Evolutionary conservation across 2,329 filamentous ascomycete genomes (phyloP), one percentile per base, ranked within the genome.

Genomic region (Shiraia bambusicola): DNA sequence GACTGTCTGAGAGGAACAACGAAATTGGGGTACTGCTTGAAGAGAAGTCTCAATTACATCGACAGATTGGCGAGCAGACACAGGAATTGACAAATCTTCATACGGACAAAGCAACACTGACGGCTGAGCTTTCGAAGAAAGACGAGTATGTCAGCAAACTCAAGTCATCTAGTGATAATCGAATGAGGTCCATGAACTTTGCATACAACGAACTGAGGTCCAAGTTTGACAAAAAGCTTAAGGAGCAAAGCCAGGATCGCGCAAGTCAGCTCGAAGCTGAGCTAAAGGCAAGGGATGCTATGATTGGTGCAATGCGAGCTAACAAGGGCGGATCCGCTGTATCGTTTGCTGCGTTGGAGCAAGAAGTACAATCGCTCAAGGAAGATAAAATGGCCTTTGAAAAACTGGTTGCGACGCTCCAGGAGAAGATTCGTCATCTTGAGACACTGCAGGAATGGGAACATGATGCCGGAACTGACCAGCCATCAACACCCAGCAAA

Each of bases 331-430:
- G 61, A 2, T 63, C 63, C 10, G 51, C 50, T 2, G 36, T 44
- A 1, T 58, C 57, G 2, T 54, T 65, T 13, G 45, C 54, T 10
- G 54, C 54, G 2, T 37, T 69, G 3, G 61, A 67, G 47, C 40
- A 50, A 13, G 65, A 69, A 38, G 46, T 69, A 8, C 41, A 42
- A 2, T 40, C 50, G 2, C 38, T 69, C 13, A 47, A 51, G 11
- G 58, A 66, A 31, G 60, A 57, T 27, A 69, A 69, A 40, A 54
- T 52, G 12, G 47, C 56, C 0, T 67, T 69, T 10, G 55, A 63
- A 37, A 43, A 48, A 3, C 46, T 69, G 22, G 58, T 69, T 4
- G 45, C 50, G 7, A 59, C 49, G 6, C 50, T 69, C 1, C 52
- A 65, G 32, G 56, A 65, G 28, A 66, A 65, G 45, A 54, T 60